Evolutionary conservation across 305 asterid species (phyloP).

Genomic region (Rubia occidens): DNA sequence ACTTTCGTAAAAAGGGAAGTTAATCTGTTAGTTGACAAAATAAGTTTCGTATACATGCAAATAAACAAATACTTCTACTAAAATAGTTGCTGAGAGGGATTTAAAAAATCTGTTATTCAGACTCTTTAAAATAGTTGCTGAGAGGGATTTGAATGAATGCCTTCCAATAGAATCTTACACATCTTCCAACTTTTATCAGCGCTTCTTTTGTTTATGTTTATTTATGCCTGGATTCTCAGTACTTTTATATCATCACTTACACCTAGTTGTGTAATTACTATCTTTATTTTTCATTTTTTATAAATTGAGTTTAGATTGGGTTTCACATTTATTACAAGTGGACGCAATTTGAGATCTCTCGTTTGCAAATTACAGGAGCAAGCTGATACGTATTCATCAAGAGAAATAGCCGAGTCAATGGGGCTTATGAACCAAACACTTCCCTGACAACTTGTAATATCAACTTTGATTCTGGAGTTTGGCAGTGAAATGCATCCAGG

Average conservation of each 20-base stretch:
- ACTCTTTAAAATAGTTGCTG: background rate
- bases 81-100: too few relatives aligned
- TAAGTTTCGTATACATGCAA: background rate
- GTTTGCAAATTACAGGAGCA: conserved; percentile 57
- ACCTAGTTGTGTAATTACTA: background rate
- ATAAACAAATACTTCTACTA: background rate
- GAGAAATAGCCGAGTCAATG: conserved; percentile 83
- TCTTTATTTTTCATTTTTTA: background rate
- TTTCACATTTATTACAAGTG: conserved; percentile 3
- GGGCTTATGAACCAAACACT: conserved; percentile 63
- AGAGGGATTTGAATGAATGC: background rate
- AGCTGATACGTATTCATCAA: conserved; percentile 71
- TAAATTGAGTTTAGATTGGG: background rate
- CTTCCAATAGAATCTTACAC: background rate
- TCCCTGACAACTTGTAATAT: conserved; percentile 28
- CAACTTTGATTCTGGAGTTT: conserved; percentile 8
- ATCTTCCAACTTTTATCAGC: background rate
- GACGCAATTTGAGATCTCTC: conserved; percentile 10
- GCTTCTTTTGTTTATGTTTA: background rate
- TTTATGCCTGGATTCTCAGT: background rate
- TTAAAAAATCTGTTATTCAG: background rate
- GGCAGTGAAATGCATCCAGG: background rate
- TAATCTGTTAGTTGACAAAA: background rate
- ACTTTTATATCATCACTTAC: background rate
- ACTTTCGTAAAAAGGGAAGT: background rate